Conservation (phyloP, 495 filamentous ascomycete species). For the Podospora pseudoanserina region DNA sequence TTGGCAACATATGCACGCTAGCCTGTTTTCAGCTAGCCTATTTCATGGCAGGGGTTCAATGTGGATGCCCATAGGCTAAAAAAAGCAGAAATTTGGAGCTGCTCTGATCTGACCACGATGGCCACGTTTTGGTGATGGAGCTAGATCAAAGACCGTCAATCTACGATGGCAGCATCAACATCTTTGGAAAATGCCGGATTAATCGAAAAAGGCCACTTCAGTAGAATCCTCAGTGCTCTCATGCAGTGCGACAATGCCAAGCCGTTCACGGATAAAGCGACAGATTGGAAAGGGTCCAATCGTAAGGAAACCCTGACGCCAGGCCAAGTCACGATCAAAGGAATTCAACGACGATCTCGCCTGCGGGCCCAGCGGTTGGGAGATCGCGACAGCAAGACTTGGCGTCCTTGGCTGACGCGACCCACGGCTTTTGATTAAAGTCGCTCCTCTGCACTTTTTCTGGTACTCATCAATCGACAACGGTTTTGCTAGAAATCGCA, state of each 20-base stretch:
- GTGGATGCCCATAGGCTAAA: neutral
- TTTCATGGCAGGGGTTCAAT: neutral
- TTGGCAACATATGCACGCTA: neutral
- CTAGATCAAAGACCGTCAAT: neutral
- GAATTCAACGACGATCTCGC: neutral
- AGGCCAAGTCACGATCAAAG: neutral
- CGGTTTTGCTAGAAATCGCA: neutral
- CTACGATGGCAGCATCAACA: neutral
- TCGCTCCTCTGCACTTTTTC: neutral
- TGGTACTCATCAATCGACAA: neutral
- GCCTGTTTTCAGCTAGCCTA: neutral
- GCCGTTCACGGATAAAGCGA: neutral
- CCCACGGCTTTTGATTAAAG: neutral
- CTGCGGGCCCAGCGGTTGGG: neutral
- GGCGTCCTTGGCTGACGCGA: constrained; percentile 1
- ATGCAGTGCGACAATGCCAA: neutral
- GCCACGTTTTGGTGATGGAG: neutral
- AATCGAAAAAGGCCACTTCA: neutral
- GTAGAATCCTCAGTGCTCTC: too few relatives aligned
- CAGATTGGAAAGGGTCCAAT: neutral
- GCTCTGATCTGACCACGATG: neutral
- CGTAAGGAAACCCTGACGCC: neutral
- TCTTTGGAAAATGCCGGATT: neutral
- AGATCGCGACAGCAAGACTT: neutral
- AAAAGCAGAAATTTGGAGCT: neutral